A percentile compares a stretch with the other conserved stretches of the same genome.
These are phyloP conservation scores for Fusarium nanum DNA, from an alignment of 2,329 filamentous ascomycete genomes.

Conservation along the genomic window DNA sequence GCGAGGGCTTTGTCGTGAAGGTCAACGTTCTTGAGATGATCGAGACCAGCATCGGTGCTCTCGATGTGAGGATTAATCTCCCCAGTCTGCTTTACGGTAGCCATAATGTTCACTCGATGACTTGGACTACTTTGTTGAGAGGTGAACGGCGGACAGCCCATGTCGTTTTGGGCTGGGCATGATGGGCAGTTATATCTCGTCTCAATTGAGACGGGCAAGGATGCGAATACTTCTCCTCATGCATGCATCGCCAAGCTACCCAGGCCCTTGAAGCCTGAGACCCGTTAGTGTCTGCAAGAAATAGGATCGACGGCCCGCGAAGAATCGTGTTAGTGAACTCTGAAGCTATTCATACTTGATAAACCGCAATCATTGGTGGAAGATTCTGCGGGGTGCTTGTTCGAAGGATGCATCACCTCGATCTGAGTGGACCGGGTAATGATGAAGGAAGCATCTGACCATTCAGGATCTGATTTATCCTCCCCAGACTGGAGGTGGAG, in stretches of 20 bases:
- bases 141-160: not conserved
- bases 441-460: conserved; percentile 7
- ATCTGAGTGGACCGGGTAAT: conserved; percentile 44
- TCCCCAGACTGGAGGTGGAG: conserved; percentile 34
- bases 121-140: conserved; percentile 14
- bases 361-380: conserved; percentile 41
- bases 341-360: conserved; percentile 3
- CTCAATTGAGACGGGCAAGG: not conserved
- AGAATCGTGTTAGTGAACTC: conserved; percentile 3
- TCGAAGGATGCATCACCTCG: conserved; percentile 6
- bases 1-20: conserved; percentile 54
- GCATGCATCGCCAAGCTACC: conserved; percentile 1
- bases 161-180: not conserved
- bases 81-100: conserved; percentile 36
- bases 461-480: conserved; percentile 21
- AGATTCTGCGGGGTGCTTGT: conserved; percentile 31
- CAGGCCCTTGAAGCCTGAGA: conserved; percentile 2
- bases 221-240: conserved; percentile 17
- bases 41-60: conserved; percentile 46
- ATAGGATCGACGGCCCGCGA: conserved; percentile 45
- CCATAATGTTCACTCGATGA: conserved; percentile 31
- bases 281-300: conserved; percentile 12
- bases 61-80: conserved; percentile 47
- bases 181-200: conserved; percentile 21
- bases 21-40: conserved; percentile 50